Evolutionary conservation across 257 asterid species (phyloP), one percentile per base, ranked within the genome.

Genomic region (Solanum pinnatisectum): DNA sequence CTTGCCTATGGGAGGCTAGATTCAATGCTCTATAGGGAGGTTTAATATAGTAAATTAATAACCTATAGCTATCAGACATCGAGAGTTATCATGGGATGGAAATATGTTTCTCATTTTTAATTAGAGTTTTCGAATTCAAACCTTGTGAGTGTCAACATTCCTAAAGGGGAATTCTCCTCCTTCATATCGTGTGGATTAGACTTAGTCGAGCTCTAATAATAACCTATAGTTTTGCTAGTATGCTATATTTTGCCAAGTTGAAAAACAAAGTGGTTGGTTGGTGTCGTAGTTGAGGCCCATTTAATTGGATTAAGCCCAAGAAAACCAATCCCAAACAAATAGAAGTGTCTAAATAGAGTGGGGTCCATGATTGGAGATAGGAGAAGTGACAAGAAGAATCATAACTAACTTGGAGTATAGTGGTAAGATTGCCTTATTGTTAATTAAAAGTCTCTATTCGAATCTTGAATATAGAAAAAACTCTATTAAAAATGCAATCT

Each of bases 381-480:
- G 52, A 86, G 74, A 60, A 46, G 46, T 60, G 90, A 87, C 88
- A 88, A 81, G 91, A 81, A 12, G 60, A 35, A 18, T 11, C 27
- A 25, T 56, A 56, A 56, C 4, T 20, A 18, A 56, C n/a, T 56
- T 18, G 23, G 3, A 3, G 22, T 3, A 4, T 20, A 8, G 5
- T 0, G 2, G 3, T 56, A 5, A 20, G 1, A 56, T 20, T 56
- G 25, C 1, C 20, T 56, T 20, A 7, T 56, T 56, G 5, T 20
- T 56, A 7, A 56, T 56, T 0, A 56, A 0, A 56, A 56, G n/a
- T 18, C 5, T 56, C 2, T 20, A 56, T 56, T 56, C 11, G 4
- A 56, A 25, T 56, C 1, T 56, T 56, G 25, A 1, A 7, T 56
- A 56, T 6, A 25, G 0, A 22, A 20, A 56, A 1, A 7, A 56